Evolutionary conservation across 2,329 filamentous ascomycete species (phyloP).

Genomic region (Colletotrichum acutatum): DNA sequence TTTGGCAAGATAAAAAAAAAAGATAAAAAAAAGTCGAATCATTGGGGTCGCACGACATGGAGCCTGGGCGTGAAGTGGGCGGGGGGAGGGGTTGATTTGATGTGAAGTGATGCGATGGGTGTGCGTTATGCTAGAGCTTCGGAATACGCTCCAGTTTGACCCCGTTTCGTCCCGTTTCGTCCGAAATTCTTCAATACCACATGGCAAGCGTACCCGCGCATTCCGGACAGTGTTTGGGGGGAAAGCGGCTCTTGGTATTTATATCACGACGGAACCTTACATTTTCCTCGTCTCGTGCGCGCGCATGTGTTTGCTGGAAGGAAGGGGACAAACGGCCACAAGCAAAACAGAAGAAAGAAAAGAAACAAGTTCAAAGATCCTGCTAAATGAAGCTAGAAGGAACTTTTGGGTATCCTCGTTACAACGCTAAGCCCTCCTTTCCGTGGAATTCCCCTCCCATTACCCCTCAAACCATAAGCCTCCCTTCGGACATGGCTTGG

Average conservation of each 20-base stretch:
- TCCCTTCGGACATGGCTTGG: background rate
- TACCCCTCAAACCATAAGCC: background rate
- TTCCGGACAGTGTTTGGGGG: background rate
- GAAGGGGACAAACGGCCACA: background rate
- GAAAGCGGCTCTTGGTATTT: background rate
- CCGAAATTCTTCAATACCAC: slow-evolving; percentile 1
- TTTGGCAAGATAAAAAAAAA: too few relatives aligned
- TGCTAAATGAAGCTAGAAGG: slow-evolving; percentile 2
- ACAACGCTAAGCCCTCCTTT: slow-evolving; percentile 27
- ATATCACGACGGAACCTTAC: background rate
- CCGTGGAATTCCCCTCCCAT: slow-evolving; percentile 4
- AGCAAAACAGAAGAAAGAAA: background rate
- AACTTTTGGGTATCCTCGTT: slow-evolving; percentile 31
- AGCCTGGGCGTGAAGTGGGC: background rate
- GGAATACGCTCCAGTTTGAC: background rate
- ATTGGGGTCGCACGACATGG: too few relatives aligned
- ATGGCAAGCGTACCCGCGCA: background rate
- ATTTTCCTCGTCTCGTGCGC: too few relatives aligned
- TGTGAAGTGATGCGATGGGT: too few relatives aligned
- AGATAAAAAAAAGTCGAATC: too few relatives aligned
- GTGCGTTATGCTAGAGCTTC: background rate
- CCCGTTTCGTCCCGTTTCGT: background rate
- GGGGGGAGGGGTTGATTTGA: background rate
- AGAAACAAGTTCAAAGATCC: background rate
- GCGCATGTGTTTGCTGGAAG: too few relatives aligned